Base-by-base conservation (phyloP, 1,284 basidiomycete species). In the Leccinum solheimii region DNA sequence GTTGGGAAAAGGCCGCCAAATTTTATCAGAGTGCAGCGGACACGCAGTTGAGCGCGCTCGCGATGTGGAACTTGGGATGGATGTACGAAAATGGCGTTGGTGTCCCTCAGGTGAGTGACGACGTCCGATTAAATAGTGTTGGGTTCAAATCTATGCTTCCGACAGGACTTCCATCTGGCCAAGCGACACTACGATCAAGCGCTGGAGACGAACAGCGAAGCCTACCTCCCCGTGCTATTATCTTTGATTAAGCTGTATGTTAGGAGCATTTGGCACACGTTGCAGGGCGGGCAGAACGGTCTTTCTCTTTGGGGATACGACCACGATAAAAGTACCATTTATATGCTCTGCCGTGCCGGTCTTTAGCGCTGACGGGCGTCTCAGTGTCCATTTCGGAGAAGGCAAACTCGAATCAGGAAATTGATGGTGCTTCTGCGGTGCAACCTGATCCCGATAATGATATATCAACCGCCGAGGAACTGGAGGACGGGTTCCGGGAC, bases 31-130 rank as follows among this genome's bases (percentile, higher is more conserved):
- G 92, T 30, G 94, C 94, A 6, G 94, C 94, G 2, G 94, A 96
- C 67, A 95, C 93, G 2, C 92, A 95, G 64, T 71, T 90, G 63
- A 97, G 94, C 67, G 94, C 96, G 1, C 82, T 99, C 67, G 96
- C 97, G 2, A 95, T 97, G 88, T 99, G 96, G 95, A 98, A 98
- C 72, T 78, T 99, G 27, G 97, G 97, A 1, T 98, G 92, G 92
- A 97, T 99, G 95, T 98, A 98, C 75, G 97, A 99, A 78, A 92
- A 95, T 69, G 97, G 97, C 0, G 76, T 92, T 27, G 97, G 97
- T 4, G 94, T 98, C 0, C 86, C 91, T 23, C 88, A 90, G 80
- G 91, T 90, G 62, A 58, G 79, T 73, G 23, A 45, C 32, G 38
- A 45, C 14, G 19, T n/a, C 9, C 3, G 26, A 6, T 55, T 9